Evolutionary conservation across 2,329 filamentous ascomycete genomes (phyloP).

Genomic region (Pyrenochaeta sp.): DNA sequence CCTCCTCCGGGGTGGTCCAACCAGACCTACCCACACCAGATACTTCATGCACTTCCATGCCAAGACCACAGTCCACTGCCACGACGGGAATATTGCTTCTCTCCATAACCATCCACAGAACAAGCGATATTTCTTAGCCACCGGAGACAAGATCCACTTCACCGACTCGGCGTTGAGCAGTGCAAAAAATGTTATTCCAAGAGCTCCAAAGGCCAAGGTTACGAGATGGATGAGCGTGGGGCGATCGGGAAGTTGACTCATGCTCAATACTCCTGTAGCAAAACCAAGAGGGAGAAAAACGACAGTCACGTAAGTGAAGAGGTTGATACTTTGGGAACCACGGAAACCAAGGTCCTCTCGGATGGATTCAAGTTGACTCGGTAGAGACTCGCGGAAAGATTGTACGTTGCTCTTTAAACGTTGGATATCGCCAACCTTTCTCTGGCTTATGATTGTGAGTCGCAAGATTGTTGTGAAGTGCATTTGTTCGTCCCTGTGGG

Average conservation of each 20-base stretch:
- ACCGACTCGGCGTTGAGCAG: too few relatives aligned
- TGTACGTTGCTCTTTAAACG: neutral
- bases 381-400: slow-evolving; percentile 20
- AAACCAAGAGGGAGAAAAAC: slow-evolving; percentile 46
- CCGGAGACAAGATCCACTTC: too few relatives aligned
- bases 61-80: too few relatives aligned
- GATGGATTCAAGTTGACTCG: slow-evolving; percentile 19
- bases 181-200: too few relatives aligned
- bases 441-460: slow-evolving; percentile 10
- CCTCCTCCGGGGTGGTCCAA: too few relatives aligned
- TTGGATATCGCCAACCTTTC: neutral
- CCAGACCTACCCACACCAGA: too few relatives aligned
- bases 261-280: slow-evolving; percentile 42
- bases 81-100: too few relatives aligned
- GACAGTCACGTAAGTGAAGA: slow-evolving; percentile 48
- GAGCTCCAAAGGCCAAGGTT: too few relatives aligned
- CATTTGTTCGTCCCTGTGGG: slow-evolving; percentile 40
- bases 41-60: too few relatives aligned
- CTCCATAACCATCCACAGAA: too few relatives aligned
- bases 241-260: too few relatives aligned
- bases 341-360: slow-evolving; percentile 23
- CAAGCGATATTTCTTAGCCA: too few relatives aligned
- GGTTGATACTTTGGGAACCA: slow-evolving; percentile 37
- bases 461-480: slow-evolving; percentile 29
- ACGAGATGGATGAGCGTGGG: neutral